A percentile compares a stretch with the other conserved stretches of the same genome.
Conservation (phyloP, 495 filamentous ascomycete genomes). For the Aeminium ludgeri region DNA sequence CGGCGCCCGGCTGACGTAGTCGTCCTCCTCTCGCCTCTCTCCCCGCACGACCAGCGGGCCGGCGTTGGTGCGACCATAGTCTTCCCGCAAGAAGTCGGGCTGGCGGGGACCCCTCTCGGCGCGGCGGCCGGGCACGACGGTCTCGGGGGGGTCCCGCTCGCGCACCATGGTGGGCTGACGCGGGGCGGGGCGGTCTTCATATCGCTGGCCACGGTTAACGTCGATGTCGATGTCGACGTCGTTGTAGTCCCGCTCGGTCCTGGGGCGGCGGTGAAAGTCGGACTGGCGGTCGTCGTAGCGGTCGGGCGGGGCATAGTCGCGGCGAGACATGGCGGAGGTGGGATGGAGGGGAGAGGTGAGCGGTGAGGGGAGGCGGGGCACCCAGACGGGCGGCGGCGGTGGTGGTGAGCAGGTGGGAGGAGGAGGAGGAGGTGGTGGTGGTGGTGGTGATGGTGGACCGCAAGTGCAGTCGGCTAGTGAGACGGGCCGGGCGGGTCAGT, state of each 20-base stretch:
- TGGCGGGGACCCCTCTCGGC: conserved; percentile 23
- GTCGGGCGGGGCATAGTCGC: conserved; percentile 24
- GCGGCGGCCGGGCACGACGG: conserved; percentile 24
- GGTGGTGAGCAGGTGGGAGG: too few species aligned
- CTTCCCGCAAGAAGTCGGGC: conserved; percentile 39
- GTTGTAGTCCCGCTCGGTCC: conserved; percentile 21
- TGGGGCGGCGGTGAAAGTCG: conserved; percentile 25
- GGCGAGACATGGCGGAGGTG: conserved; percentile 23
- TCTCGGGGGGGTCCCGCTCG: conserved; percentile 9
- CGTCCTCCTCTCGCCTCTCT: conserved; percentile 15
- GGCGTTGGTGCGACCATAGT: conserved; percentile 29
- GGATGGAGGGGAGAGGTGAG: too few species aligned
- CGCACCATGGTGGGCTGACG: conserved; percentile 15
- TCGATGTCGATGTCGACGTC: conserved; percentile 25
- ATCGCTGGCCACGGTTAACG: conserved; percentile 7
- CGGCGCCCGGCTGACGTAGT: conserved; percentile 12
- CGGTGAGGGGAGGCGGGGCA: too few species aligned
- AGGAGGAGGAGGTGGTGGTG: too few species aligned
- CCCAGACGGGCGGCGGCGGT: too few species aligned
- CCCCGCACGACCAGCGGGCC: conserved; percentile 33
- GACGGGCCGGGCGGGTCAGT: too few species aligned
- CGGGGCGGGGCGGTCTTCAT: conserved; percentile 4
- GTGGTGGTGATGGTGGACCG: too few species aligned
- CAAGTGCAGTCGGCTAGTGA: too few species aligned
- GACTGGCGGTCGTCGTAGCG: conserved; percentile 32